These are phyloP conservation scores for Rosellinia necatrix DNA, from an alignment of 2,329 filamentous ascomycete genomes.

Conservation along the genomic window DNA sequence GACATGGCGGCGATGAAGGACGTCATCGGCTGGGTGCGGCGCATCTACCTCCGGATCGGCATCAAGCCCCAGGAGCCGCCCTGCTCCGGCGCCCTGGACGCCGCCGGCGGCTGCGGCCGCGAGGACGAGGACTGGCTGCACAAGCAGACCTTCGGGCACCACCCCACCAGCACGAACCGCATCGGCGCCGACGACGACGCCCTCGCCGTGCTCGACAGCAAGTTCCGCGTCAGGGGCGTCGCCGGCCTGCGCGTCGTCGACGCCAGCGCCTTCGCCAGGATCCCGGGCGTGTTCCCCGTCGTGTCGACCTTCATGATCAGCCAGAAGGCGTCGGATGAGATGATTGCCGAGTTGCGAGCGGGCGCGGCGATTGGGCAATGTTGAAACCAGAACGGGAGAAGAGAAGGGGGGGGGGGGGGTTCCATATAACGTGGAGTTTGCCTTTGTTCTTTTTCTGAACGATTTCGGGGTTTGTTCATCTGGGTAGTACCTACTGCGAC, in stretches of 20 bases:
- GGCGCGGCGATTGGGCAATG: background rate
- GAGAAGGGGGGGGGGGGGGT: too few relatives aligned
- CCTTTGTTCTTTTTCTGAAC: too few relatives aligned
- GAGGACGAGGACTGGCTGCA: constrained; percentile 41
- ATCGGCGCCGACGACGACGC: constrained; percentile 58
- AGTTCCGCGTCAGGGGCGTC: constrained; percentile 58
- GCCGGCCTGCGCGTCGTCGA: constrained; percentile 49
- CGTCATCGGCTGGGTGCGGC: constrained; percentile 43
- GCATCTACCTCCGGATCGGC: constrained; percentile 15
- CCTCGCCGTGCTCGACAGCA: constrained; percentile 57
- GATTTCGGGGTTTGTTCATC: too few relatives aligned
- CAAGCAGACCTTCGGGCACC: constrained; percentile 58
- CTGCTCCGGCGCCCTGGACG: constrained; percentile 13
- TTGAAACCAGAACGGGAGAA: background rate
- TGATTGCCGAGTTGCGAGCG: constrained; percentile 18
- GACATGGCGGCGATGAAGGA: constrained; percentile 47
- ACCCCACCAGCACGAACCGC: constrained; percentile 57
- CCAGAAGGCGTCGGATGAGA: constrained; percentile 27
- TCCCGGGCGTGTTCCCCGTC: constrained; percentile 25
- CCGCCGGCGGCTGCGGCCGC: constrained; percentile 11
- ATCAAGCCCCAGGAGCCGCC: constrained; percentile 23
- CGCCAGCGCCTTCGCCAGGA: constrained; percentile 21
- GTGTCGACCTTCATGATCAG: constrained; percentile 25
- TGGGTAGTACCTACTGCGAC: too few relatives aligned
- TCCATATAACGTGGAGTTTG: too few relatives aligned